Evolutionary conservation across 768 basidiomycete species (phyloP).

Genomic region (Phaeotremella fagi): DNA sequence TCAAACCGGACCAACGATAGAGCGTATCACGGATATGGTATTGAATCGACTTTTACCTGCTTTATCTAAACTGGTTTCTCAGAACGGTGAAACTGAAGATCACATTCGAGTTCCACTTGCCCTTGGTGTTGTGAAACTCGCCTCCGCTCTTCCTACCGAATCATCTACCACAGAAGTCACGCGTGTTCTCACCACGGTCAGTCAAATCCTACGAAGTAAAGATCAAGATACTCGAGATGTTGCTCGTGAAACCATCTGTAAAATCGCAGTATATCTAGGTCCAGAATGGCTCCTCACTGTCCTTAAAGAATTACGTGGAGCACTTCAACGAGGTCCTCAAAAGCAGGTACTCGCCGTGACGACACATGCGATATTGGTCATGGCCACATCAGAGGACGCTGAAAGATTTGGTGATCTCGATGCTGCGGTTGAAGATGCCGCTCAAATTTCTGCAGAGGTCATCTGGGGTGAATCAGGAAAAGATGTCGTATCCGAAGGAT

Average conservation of each 20-base stretch:
- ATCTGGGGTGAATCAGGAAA: conserved; percentile 91
- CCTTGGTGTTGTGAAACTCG: conserved; percentile 77
- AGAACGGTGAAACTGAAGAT: conserved; percentile 77
- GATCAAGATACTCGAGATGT: conserved; percentile 90
- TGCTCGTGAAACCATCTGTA: conserved; percentile 72
- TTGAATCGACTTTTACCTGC: conserved; percentile 69
- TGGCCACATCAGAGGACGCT: conserved; percentile 61
- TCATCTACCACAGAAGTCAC: conserved; percentile 65
- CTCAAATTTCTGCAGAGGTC: conserved; percentile 77
- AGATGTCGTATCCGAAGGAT: conserved; percentile 79
- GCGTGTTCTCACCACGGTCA: conserved; percentile 73
- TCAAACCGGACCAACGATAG: conserved; percentile 11
- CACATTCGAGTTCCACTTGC: conserved; percentile 81
- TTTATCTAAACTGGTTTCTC: conserved; percentile 74
- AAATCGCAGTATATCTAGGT: conserved; percentile 69
- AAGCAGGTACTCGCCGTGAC: conserved; percentile 85
- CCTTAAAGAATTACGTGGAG: conserved; percentile 74
- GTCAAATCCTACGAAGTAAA: conserved; percentile 85
- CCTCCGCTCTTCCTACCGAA: conserved; percentile 67
- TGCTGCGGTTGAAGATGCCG: conserved; percentile 69
- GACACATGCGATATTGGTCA: conserved; percentile 72
- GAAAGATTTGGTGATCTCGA: conserved; percentile 63
- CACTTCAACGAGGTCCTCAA: conserved; percentile 85
- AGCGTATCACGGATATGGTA: conserved; percentile 67
- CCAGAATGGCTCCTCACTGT: conserved; percentile 67